Base-by-base conservation (phyloP, 2,329 filamentous ascomycete genomes). In the Nothophaeocryptopus gaeumannii region DNA sequence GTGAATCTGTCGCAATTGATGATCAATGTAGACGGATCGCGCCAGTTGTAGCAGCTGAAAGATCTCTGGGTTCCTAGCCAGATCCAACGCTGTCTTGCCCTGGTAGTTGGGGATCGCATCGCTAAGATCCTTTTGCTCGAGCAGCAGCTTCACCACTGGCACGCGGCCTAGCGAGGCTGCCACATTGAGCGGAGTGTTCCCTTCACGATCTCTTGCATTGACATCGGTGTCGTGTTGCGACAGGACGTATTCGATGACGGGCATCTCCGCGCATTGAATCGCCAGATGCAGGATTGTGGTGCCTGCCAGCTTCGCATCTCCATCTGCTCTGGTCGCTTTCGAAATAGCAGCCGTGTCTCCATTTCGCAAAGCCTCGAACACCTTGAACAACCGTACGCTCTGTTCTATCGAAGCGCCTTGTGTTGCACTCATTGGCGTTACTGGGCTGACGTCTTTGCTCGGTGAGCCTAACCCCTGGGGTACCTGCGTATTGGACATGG, bases 41-140 rank as follows among this genome's bases (percentile, higher is more conserved):
- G 90, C 85, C 12, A 97, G 83, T 70, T 99, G 93, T 45, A 99
- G 78, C 64, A 92, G 85, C 71, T 97, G 91, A 73, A 95, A 97
- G 49, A 97, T 96, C 13, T 97, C 92, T 1, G 93, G 89, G 20
- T 85, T 96, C 34, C 91, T 84, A 4, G 93, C 89, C 36, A 96
- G 77, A 63, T 99, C 93, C 44, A 97, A 81, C 5, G 93, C 85
- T 3, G 90, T 81, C 63, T 91, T 89, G 45, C 89, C 90, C 50
- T 88, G 84, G 63, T 85, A 84, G 72, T 99, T 99, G 47, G 85
- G 76, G 41, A 95, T 76, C 5, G 90, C 85, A 67, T 99, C 93
- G 65, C 96, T 96, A 72, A 97, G 88, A 39, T 80, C 83, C 38
- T 84, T 81, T 59, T 89, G 86, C 44, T 91, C 88, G 20, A 99